A percentile compares a stretch with the other conserved stretches of the same genome.
Conservation (phyloP, 352 stramenopile species). For the Phytophthora pistaciae region DNA sequence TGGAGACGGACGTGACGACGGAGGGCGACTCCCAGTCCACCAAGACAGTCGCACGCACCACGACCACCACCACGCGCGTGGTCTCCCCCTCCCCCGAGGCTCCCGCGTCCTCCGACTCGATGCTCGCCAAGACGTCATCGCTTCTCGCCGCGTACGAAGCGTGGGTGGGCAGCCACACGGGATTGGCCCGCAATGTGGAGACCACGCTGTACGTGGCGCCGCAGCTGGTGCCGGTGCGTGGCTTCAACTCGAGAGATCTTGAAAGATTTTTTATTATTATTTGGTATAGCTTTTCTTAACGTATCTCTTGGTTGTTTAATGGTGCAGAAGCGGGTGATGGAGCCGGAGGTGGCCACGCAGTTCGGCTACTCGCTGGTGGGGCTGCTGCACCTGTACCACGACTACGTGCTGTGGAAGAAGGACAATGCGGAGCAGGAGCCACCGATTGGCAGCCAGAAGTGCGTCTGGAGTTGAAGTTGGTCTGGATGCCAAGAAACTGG, state of each 20-base stretch:
- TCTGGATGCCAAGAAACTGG: too few species aligned
- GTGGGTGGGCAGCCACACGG: constrained; percentile 71
- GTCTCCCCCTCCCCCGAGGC: neutral
- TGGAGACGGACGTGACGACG: constrained; percentile 23
- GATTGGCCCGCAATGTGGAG: constrained; percentile 79
- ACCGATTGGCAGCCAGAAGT: constrained; percentile 36
- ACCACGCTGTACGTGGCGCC: constrained; percentile 82
- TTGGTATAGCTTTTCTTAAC: neutral
- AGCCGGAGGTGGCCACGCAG: constrained; percentile 77
- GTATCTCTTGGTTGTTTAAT: constrained; percentile 1
- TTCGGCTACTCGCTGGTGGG: constrained; percentile 83
- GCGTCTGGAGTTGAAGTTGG: neutral
- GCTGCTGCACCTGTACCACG: constrained; percentile 82
- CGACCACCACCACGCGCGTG: constrained; percentile 8
- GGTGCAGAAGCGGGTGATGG: constrained; percentile 56
- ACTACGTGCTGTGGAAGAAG: constrained; percentile 84
- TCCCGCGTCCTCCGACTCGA: neutral
- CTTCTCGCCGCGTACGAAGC: constrained; percentile 65
- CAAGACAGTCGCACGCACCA: constrained; percentile 15
- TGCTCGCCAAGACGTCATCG: constrained; percentile 12
- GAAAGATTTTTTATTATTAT: neutral
- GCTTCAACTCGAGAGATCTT: neutral
- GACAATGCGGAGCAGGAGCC: constrained; percentile 26
- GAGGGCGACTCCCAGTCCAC: constrained; percentile 23
- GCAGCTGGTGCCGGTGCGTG: constrained; percentile 75